Percentiles rank a stretch among this genome's conserved stretches.
Conservation (phyloP, 2,329 filamentous ascomycete species). For the Pseudodiploospora longispora region DNA sequence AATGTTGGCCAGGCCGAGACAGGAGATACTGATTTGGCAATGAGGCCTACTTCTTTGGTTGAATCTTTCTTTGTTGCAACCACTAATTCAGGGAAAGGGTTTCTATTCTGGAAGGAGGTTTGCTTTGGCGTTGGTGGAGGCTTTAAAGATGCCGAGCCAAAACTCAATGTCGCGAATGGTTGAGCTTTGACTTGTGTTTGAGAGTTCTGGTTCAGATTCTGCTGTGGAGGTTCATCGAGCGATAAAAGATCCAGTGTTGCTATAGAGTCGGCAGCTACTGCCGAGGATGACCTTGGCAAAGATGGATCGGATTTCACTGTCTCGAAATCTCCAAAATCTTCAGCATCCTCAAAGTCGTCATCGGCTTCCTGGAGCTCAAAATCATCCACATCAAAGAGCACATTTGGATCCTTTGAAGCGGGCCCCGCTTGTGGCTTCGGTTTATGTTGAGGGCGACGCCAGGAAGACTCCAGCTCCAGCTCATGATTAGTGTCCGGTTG, state of each 20-base stretch:
- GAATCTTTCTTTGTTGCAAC: conserved; percentile 29
- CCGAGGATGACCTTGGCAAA: conserved; percentile 6
- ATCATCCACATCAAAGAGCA: conserved; percentile 60
- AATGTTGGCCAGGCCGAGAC: conserved; percentile 37
- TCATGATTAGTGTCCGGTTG: conserved; percentile 1
- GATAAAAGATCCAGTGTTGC: conserved; percentile 34
- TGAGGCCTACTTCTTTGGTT: conserved; percentile 12
- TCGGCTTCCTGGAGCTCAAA: conserved; percentile 34
- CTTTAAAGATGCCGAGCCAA: conserved; percentile 17
- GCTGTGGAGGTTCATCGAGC: conserved; percentile 24
- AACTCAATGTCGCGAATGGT: conserved; percentile 21
- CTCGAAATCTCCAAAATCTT: conserved; percentile 56
- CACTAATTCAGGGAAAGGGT: conserved; percentile 42
- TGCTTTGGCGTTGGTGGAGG: conserved; percentile 43
- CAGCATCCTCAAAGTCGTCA: conserved; percentile 43
- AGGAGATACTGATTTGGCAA: conserved; percentile 19
- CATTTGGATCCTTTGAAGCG: conserved; percentile 35
- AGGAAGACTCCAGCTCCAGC: background rate
- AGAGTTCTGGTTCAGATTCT: conserved; percentile 5
- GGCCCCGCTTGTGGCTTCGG: conserved; percentile 17
- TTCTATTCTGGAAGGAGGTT: conserved; percentile 45
- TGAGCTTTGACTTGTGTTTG: conserved; percentile 21
- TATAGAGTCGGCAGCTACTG: conserved; percentile 12
- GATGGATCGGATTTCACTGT: conserved; percentile 24
- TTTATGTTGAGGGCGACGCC: conserved; percentile 1